Conservation (phyloP, 169 alveolate genomes). For the Cryptosporidium sp. region DNA sequence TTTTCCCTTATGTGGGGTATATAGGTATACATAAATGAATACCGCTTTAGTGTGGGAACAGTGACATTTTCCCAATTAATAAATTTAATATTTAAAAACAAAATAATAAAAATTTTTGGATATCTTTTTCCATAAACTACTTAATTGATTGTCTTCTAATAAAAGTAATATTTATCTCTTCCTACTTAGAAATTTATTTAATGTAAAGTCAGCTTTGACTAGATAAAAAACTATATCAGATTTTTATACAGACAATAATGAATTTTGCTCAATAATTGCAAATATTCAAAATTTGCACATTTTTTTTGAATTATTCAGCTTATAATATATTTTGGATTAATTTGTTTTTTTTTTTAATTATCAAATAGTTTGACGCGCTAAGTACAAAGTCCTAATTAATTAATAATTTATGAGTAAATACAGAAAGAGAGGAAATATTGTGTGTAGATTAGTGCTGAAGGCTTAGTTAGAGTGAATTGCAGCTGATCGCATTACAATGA, state of each 20-base stretch:
- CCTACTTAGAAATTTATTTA: neutral
- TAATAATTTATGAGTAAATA: neutral
- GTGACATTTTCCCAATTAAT: neutral
- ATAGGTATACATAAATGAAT: neutral
- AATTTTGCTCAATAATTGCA: too few relatives aligned
- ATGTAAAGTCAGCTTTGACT: neutral
- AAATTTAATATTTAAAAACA: neutral
- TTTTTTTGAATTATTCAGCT: neutral
- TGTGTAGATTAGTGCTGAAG: neutral
- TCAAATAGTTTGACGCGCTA: neutral
- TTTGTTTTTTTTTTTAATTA: too few relatives aligned
- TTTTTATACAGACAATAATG: too few relatives aligned
- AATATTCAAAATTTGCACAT: too few relatives aligned
- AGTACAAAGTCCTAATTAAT: neutral
- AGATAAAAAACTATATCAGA: too few relatives aligned
- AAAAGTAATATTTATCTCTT: neutral
- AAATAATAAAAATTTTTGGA: neutral
- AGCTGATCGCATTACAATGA: neutral
- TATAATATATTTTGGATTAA: too few relatives aligned
- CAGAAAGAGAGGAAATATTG: neutral
- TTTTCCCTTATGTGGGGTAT: slow-evolving; percentile 30
- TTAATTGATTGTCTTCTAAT: too few relatives aligned
- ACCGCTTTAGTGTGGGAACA: slow-evolving; percentile 47
- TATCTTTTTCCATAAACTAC: neutral
- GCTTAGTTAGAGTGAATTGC: neutral